Conservation (phyloP, 2,329 filamentous ascomycete genomes). For the Alternaria consortialis region DNA sequence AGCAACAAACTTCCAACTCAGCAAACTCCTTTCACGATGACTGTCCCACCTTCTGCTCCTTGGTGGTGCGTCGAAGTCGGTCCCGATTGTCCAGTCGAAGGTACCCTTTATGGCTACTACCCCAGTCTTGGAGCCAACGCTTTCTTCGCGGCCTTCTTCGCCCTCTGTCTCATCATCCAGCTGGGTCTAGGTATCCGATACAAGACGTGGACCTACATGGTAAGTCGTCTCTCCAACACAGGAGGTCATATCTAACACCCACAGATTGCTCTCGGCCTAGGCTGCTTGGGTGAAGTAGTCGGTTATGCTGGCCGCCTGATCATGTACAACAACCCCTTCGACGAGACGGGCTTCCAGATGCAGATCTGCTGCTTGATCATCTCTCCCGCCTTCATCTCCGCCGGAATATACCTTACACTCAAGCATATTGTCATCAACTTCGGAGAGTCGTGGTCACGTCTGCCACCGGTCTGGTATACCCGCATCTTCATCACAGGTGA, state of each 20-base stretch:
- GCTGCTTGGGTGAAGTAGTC: slow-evolving; percentile 61
- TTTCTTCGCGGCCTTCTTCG: slow-evolving; percentile 64
- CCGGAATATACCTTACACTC: slow-evolving; percentile 65
- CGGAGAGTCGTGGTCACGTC: slow-evolving; percentile 51
- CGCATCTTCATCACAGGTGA: slow-evolving; percentile 69
- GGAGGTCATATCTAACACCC: slow-evolving; percentile 8
- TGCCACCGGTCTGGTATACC: slow-evolving; percentile 58
- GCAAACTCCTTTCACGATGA: slow-evolving; percentile 22
- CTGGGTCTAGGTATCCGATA: slow-evolving; percentile 60
- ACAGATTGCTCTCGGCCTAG: slow-evolving; percentile 57
- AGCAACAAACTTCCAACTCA: background rate
- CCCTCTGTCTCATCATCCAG: slow-evolving; percentile 58
- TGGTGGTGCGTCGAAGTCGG: slow-evolving; percentile 26
- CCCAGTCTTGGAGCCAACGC: slow-evolving; percentile 62
- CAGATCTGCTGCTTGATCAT: slow-evolving; percentile 67
- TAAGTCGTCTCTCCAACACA: slow-evolving; percentile 1
- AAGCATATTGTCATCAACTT: slow-evolving; percentile 67
- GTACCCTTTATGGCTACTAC: slow-evolving; percentile 63
- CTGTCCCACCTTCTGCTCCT: slow-evolving; percentile 31
- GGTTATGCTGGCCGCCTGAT: slow-evolving; percentile 66
- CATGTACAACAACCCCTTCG: slow-evolving; percentile 63
- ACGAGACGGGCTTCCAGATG: slow-evolving; percentile 58
- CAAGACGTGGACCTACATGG: slow-evolving; percentile 65
- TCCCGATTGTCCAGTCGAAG: slow-evolving; percentile 55
- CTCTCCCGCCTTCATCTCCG: slow-evolving; percentile 64